Evolutionary conservation across 1,284 basidiomycete genomes (phyloP).

Genomic region (Apiotrichum gracile): DNA sequence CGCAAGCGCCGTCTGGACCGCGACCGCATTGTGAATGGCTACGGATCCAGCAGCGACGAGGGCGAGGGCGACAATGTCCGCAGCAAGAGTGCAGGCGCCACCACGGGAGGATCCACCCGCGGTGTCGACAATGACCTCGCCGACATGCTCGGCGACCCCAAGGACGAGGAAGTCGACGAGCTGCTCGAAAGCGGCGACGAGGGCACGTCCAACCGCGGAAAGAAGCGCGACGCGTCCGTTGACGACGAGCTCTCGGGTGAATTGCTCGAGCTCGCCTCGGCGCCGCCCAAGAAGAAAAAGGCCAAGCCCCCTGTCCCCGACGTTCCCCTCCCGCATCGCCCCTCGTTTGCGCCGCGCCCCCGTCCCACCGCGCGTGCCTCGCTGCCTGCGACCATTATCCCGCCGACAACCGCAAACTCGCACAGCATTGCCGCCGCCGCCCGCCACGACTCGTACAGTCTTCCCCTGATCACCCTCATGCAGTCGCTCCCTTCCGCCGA

Average conservation of each 20-base stretch:
- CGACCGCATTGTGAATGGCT: constrained; percentile 32
- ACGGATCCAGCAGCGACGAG: constrained; percentile 29
- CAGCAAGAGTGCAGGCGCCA: constrained; percentile 1
- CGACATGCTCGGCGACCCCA: constrained; percentile 19
- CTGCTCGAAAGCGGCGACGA: constrained; percentile 24
- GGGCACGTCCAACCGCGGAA: constrained; percentile 12
- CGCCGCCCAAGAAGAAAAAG: constrained; percentile 37
- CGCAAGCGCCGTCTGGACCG: constrained; percentile 22
- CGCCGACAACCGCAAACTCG: background rate
- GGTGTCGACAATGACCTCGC: constrained; percentile 24
- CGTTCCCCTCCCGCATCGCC: background rate
- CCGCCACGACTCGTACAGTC: constrained; percentile 30
- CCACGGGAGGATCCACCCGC: background rate
- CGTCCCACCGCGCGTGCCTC: background rate
- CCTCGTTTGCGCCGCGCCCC: constrained; percentile 2
- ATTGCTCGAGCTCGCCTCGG: constrained; percentile 36
- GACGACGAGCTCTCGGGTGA: constrained; percentile 31
- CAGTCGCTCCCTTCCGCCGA: constrained; percentile 32
- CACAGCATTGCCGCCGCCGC: background rate
- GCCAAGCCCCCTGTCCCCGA: constrained; percentile 5
- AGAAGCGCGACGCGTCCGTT: constrained; percentile 25
- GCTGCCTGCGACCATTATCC: constrained; percentile 1
- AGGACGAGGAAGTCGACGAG: constrained; percentile 31
- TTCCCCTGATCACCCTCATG: constrained; percentile 27
- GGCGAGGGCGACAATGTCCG: constrained; percentile 3